A percentile compares a stretch with the other conserved stretches of the same genome.
phyloP scores from a whole-genome alignment of 176 grass and related monocot genomes.

The Bromus sterilis region DNA sequence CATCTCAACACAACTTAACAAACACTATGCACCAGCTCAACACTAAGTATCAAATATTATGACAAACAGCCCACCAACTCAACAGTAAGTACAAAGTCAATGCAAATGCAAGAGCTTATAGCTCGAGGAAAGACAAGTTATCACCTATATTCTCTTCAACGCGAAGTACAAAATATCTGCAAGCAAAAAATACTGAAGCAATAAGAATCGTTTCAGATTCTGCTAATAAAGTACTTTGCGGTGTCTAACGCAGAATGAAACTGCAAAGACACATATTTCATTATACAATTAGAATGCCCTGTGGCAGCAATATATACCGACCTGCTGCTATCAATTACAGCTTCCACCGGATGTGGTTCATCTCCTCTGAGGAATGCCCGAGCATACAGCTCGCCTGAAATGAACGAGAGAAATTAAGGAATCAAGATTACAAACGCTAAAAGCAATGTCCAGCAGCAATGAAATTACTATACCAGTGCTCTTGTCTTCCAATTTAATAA shows the following conservation, averaged over 20 bases:
- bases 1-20: neutral
- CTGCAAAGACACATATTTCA: neutral
- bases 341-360: conserved; percentile 88
- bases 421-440: neutral
- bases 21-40: neutral
- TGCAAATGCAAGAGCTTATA: neutral
- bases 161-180: conserved; percentile 92
- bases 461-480: conserved; percentile 43
- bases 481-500: conserved; percentile 90
- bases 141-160: conserved; percentile 94
- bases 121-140: conserved; percentile 13
- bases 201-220: conserved; percentile 18
- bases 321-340: conserved; percentile 98
- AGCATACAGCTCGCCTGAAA: conserved; percentile 85
- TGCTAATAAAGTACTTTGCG: neutral
- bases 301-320: conserved; percentile 17
- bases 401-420: conserved; percentile 11
- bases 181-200: conserved; percentile 5
- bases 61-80: neutral
- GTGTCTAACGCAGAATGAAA: neutral
- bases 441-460: neutral
- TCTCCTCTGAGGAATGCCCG: conserved; percentile 84
- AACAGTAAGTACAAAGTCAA: conserved; percentile 3
- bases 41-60: conserved; percentile 14
- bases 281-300: neutral